Percentiles rank a stretch among this genome's conserved stretches.
phyloP scores from a whole-genome alignment of 108 stramenopile genomes.

The Cyclotella cryptica region DNA sequence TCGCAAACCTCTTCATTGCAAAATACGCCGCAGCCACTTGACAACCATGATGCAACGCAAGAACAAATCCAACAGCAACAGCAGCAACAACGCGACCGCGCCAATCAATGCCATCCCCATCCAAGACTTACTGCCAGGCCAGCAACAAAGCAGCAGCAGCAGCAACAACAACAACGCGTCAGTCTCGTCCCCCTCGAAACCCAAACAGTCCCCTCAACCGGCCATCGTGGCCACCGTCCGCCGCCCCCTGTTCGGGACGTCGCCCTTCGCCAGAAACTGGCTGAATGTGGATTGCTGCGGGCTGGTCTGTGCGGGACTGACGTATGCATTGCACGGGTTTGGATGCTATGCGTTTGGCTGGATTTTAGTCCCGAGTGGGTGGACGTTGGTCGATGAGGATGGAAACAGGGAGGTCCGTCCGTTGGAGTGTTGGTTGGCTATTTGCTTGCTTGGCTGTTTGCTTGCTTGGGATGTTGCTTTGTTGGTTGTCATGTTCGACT shows the following conservation, averaged over 20 bases:
- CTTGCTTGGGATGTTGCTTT: too few species aligned
- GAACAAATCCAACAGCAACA: constrained; percentile 31
- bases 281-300: constrained; percentile 90
- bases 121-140: not conserved
- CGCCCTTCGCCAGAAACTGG: constrained; percentile 82
- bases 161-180: not conserved
- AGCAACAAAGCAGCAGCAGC: not conserved
- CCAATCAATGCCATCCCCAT: constrained; percentile 1
- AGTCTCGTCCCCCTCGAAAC: constrained; percentile 1
- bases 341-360: constrained; percentile 71
- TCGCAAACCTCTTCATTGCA: too few species aligned
- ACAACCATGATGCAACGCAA: constrained; percentile 47
- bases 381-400: constrained; percentile 70
- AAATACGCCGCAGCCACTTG: too few species aligned
- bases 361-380: constrained; percentile 85
- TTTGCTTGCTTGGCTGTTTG: constrained; percentile 2
- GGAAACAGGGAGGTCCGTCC: constrained; percentile 46
- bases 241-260: constrained; percentile 72
- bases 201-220: not conserved
- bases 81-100: not conserved
- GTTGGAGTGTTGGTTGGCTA: not conserved
- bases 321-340: constrained; percentile 75
- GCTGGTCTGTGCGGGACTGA: constrained; percentile 78
- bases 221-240: constrained; percentile 59
- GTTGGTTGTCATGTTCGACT: too few species aligned